phyloP scores from a whole-genome alignment of 495 filamentous ascomycete genomes.

The Hypoxylon fuscum region DNA sequence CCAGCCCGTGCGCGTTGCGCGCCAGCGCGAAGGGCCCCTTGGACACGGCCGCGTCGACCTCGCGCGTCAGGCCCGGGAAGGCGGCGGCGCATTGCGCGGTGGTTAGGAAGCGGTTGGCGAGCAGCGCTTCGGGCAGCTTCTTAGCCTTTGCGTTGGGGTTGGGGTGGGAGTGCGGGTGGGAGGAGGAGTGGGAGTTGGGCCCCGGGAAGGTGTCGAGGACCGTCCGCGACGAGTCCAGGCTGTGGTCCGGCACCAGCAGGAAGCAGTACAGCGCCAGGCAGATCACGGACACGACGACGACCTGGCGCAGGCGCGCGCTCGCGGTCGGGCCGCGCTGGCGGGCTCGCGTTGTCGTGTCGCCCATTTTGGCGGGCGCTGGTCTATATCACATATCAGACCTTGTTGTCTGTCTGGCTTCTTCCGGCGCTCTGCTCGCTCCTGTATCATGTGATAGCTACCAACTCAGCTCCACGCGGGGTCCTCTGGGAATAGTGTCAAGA shows the following conservation, averaged over 20 bases:
- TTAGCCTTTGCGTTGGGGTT: not conserved
- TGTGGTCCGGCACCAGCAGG: conserved; percentile 43
- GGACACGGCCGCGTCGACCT: conserved; percentile 56
- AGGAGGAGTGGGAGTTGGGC: not conserved
- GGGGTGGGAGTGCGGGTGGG: conserved; percentile 1
- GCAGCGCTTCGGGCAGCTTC: conserved; percentile 37
- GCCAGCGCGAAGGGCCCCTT: conserved; percentile 55
- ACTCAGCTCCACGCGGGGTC: too few relatives aligned
- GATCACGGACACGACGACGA: conserved; percentile 39
- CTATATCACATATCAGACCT: conserved; percentile 12
- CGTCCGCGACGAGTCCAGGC: conserved; percentile 33
- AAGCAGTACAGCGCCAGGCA: conserved; percentile 50
- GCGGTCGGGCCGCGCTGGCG: conserved; percentile 8
- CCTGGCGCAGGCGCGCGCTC: conserved; percentile 46
- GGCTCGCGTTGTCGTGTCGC: conserved; percentile 21
- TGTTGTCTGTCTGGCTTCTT: too few relatives aligned
- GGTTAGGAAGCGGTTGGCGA: conserved; percentile 52
- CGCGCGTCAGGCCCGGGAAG: conserved; percentile 57
- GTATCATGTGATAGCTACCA: too few relatives aligned
- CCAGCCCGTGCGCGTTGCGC: conserved; percentile 46
- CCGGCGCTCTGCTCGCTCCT: too few relatives aligned
- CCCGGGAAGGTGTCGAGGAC: conserved; percentile 24
- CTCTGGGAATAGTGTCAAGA: too few relatives aligned
- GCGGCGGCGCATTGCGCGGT: conserved; percentile 50
- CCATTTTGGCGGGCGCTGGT: conserved; percentile 4